Conservation (phyloP, 495 filamentous ascomycete genomes). For the Neurospora discreta region DNA sequence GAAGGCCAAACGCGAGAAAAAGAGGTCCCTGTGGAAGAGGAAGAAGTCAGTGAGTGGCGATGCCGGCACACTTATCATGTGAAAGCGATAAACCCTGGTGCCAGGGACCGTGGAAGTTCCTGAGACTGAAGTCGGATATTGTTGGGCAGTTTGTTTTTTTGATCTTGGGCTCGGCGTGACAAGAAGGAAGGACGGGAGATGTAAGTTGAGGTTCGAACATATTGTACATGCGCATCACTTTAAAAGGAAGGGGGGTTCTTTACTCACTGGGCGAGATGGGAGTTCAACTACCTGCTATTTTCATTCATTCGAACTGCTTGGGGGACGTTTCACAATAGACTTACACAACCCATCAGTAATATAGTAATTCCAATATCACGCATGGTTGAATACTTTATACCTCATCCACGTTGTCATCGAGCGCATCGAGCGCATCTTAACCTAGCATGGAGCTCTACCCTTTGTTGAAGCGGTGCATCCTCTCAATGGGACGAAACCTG, state of each 20-base stretch:
- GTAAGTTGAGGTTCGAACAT: background rate
- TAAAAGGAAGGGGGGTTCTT: background rate
- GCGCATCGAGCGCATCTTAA: background rate
- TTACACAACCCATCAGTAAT: slow-evolving; percentile 24
- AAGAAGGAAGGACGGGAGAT: background rate
- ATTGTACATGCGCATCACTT: background rate
- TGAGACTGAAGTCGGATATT: background rate
- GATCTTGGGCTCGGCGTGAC: background rate
- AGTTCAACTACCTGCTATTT: background rate
- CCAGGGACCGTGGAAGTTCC: background rate
- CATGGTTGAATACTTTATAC: background rate
- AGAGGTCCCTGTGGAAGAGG: slow-evolving; percentile 59
- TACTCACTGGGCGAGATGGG: background rate
- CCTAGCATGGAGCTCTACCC: background rate
- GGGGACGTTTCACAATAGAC: slow-evolving; percentile 24
- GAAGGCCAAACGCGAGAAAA: slow-evolving; percentile 74
- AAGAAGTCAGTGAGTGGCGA: slow-evolving; percentile 44
- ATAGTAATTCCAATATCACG: slow-evolving; percentile 19
- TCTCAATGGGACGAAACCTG: background rate
- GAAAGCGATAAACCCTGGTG: slow-evolving; percentile 1
- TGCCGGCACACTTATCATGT: slow-evolving; percentile 32
- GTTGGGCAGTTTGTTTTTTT: background rate
- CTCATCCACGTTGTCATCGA: background rate
- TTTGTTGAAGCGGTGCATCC: background rate
- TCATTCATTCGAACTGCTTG: background rate